These are phyloP conservation scores for Dactylellina sp. DNA, from an alignment of 2,329 filamentous ascomycete species.

Conservation along the genomic window DNA sequence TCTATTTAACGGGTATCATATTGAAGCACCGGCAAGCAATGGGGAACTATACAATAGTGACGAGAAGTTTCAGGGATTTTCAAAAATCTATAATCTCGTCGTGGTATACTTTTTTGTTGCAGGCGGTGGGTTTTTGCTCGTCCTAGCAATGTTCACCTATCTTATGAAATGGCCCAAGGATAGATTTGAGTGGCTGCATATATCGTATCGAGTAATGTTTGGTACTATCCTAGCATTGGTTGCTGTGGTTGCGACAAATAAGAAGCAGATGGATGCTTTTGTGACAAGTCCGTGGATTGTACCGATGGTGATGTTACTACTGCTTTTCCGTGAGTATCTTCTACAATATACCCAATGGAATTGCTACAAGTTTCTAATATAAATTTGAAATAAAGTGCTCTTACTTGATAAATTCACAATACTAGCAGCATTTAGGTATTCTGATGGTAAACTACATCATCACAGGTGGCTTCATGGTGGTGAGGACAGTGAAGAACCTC, in stretches of 20 bases:
- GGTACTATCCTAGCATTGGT: conserved; percentile 61
- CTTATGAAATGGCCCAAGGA: conserved; percentile 64
- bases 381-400: conserved; percentile 19
- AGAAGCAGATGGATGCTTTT: conserved; percentile 60
- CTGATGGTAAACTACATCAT: conserved; percentile 39
- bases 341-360: background rate
- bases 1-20: conserved; percentile 58
- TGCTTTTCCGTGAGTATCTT: conserved; percentile 61
- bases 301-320: conserved; percentile 62
- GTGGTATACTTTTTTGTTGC: conserved; percentile 63
- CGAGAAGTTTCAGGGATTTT: conserved; percentile 48
- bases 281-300: conserved; percentile 61
- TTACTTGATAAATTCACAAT: conserved; percentile 49
- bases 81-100: conserved; percentile 63
- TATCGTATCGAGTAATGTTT: conserved; percentile 62
- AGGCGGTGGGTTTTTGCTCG: conserved; percentile 60
- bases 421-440: conserved; percentile 38
- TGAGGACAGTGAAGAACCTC: conserved; percentile 13
- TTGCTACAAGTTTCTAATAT: conserved; percentile 3
- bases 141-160: conserved; percentile 62
- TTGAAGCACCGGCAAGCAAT: conserved; percentile 55
- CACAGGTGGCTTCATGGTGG: conserved; percentile 41
- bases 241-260: conserved; percentile 61
- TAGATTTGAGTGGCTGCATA: conserved; percentile 62
- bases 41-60: conserved; percentile 19